phyloP scores from a whole-genome alignment of 805 yeast genomes.

The Clavispora phyllophila region DNA sequence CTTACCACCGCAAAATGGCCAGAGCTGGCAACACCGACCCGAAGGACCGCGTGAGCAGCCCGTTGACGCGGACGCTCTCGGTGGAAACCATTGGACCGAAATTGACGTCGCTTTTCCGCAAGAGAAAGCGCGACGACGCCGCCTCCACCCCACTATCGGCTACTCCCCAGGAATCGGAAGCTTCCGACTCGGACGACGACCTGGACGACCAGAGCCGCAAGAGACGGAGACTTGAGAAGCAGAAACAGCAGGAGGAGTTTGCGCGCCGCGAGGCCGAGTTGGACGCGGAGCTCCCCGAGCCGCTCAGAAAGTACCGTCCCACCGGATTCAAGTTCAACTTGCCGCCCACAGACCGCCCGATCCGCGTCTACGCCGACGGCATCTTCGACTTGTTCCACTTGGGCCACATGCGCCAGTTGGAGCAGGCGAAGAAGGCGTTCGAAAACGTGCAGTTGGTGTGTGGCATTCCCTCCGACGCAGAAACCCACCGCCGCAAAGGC shows the following conservation, averaged over 20 bases:
- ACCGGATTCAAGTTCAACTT: slow-evolving; percentile 69
- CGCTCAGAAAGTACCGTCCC: slow-evolving; percentile 74
- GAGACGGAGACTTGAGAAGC: slow-evolving; percentile 20
- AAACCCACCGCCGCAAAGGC: slow-evolving; percentile 90
- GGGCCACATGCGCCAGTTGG: slow-evolving; percentile 97
- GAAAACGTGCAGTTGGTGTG: slow-evolving; percentile 81
- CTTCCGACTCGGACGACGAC: slow-evolving; percentile 5
- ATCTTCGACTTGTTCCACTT: slow-evolving; percentile 94
- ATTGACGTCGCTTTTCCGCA: slow-evolving; percentile 23
- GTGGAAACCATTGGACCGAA: slow-evolving; percentile 38
- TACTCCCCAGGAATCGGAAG: slow-evolving; percentile 10
- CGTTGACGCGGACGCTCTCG: slow-evolving; percentile 32
- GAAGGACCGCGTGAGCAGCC: slow-evolving; percentile 7
- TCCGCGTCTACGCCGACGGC: slow-evolving; percentile 96
- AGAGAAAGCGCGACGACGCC: slow-evolving; percentile 12
- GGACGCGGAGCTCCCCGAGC: slow-evolving; percentile 63
- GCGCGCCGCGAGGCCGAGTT: slow-evolving; percentile 51
- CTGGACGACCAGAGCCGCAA: slow-evolving; percentile 4
- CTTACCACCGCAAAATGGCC: slow-evolving; percentile 1
- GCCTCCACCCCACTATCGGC: slow-evolving; percentile 5
- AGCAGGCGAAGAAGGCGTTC: slow-evolving; percentile 91
- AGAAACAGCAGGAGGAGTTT: slow-evolving; percentile 25
- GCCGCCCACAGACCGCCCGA: slow-evolving; percentile 82
- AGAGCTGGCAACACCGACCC: slow-evolving; percentile 3
- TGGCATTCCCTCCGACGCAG: slow-evolving; percentile 86